These are phyloP conservation scores for Phytopythium montanum DNA, from an alignment of 352 stramenopile genomes.

Conservation along the genomic window DNA sequence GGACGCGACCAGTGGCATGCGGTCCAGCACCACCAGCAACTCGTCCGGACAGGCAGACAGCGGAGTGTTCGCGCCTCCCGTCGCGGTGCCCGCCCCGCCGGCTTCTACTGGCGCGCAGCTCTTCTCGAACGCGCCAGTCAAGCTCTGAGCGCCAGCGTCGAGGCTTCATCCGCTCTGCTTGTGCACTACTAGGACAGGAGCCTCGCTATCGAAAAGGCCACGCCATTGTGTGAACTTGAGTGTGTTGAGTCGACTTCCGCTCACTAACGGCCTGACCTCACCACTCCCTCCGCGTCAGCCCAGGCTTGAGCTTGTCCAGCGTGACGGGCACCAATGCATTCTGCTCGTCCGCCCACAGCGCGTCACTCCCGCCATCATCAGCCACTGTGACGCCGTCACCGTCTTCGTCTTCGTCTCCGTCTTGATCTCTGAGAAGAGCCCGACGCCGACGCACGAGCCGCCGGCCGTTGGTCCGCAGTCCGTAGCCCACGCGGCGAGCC, in stretches of 20 bases:
- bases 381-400: neutral
- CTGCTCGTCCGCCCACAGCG: neutral
- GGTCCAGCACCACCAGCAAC: neutral
- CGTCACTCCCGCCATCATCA: neutral
- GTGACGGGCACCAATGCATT: neutral
- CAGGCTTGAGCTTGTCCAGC: neutral
- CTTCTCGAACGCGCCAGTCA: slow-evolving; percentile 41
- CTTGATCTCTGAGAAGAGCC: slow-evolving; percentile 1
- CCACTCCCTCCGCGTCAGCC: neutral
- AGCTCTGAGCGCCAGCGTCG: slow-evolving; percentile 21
- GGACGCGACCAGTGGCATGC: slow-evolving; percentile 8
- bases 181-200: neutral
- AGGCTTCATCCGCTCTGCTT: neutral
- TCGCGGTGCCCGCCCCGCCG: slow-evolving; percentile 12
- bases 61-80: neutral
- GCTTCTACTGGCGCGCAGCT: slow-evolving; percentile 15
- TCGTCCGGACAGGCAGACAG: neutral
- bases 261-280: neutral
- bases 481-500: slow-evolving; percentile 30
- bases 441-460: slow-evolving; percentile 4
- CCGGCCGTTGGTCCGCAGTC: slow-evolving; percentile 53
- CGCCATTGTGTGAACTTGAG: neutral
- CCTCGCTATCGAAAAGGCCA: neutral
- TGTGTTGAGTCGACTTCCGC: neutral
- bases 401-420: slow-evolving; percentile 2